Evolutionary conservation across 768 basidiomycete genomes (phyloP).

Genomic region (Saitozyma podzolica): DNA sequence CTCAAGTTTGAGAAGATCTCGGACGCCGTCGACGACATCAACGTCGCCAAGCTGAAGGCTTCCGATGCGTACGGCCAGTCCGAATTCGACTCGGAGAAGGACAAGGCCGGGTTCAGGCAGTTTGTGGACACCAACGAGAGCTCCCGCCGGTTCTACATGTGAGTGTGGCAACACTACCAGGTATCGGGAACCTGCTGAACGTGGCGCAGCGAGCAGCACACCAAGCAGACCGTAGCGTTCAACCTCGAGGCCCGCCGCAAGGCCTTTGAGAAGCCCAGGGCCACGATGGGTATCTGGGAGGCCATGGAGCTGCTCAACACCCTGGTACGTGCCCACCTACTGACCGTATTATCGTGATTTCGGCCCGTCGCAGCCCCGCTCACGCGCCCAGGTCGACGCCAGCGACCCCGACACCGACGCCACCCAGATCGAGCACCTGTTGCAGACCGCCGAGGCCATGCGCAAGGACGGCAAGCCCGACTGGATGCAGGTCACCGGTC

Average conservation of each 20-base stretch:
- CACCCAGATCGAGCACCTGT: slow-evolving; percentile 82
- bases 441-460: slow-evolving; percentile 60
- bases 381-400: slow-evolving; percentile 60
- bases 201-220: slow-evolving; percentile 54
- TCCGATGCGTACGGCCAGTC: slow-evolving; percentile 4
- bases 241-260: slow-evolving; percentile 72
- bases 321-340: slow-evolving; percentile 53
- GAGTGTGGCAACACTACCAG: too few relatives aligned
- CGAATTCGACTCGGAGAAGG: slow-evolving; percentile 47
- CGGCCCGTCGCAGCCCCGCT: too few relatives aligned
- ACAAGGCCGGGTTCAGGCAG: slow-evolving; percentile 39
- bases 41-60: slow-evolving; percentile 38
- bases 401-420: slow-evolving; percentile 69
- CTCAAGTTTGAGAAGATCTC: slow-evolving; percentile 40
- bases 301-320: slow-evolving; percentile 68
- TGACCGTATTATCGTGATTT: too few relatives aligned
- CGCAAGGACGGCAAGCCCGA: slow-evolving; percentile 52
- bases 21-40: slow-evolving; percentile 49
- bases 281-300: slow-evolving; percentile 63
- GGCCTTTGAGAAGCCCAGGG: slow-evolving; percentile 67
- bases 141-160: too few relatives aligned
- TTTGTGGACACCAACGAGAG: too few relatives aligned
- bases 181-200: slow-evolving; percentile 46
- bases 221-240: slow-evolving; percentile 80
- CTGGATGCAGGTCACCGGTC: slow-evolving; percentile 61